phyloP scores from a whole-genome alignment of 495 filamentous ascomycete species.

The Xylaria scruposa region DNA sequence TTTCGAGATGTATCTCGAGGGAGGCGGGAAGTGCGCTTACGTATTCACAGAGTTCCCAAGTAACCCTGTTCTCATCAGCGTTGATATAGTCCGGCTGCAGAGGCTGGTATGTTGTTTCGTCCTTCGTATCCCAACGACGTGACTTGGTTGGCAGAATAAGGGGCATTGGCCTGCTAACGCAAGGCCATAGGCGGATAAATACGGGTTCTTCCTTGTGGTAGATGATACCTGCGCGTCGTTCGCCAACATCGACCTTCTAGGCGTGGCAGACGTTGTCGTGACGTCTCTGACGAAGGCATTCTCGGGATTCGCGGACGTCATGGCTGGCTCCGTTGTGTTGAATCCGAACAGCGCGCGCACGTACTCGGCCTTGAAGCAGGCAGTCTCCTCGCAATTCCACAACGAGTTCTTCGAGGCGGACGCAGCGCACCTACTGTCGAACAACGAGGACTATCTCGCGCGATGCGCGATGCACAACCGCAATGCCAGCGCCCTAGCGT shows the following conservation, averaged over 20 bases:
- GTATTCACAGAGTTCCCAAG: constrained; percentile 55
- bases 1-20: constrained; percentile 44
- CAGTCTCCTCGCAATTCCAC: constrained; percentile 39
- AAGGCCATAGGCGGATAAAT: constrained; percentile 44
- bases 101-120: constrained; percentile 30
- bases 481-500: constrained; percentile 50
- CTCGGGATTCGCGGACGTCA: constrained; percentile 57
- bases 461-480: constrained; percentile 50
- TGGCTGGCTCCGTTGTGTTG: constrained; percentile 53
- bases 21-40: constrained; percentile 39
- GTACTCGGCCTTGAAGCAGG: constrained; percentile 39
- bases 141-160: not conserved
- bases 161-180: not conserved
- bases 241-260: constrained; percentile 55
- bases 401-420: constrained; percentile 52
- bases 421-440: constrained; percentile 48
- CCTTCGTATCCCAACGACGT: not conserved
- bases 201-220: constrained; percentile 52
- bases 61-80: constrained; percentile 53
- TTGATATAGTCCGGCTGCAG: constrained; percentile 51
- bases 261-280: constrained; percentile 52
- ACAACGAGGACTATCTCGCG: constrained; percentile 48
- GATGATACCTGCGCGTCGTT: constrained; percentile 60
- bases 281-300: constrained; percentile 59
- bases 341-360: constrained; percentile 43